Evolutionary conservation across 2,329 filamentous ascomycete genomes (phyloP).

Genomic region (Epichloe gansuensis): DNA sequence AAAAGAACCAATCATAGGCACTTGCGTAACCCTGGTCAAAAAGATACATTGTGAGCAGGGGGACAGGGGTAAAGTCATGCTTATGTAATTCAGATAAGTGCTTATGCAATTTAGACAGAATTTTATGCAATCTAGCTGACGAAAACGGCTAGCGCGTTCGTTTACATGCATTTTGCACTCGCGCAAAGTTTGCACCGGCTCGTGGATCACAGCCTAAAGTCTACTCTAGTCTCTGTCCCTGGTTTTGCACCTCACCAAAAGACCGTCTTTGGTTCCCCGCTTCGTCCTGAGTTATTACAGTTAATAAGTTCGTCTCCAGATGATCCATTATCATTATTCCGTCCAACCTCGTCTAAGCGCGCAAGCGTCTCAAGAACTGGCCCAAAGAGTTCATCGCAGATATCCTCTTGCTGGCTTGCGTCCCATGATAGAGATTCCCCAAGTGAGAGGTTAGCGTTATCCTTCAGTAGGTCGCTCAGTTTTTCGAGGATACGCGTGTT

Average conservation of each 20-base stretch:
- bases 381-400: constrained; percentile 16
- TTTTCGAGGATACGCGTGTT: constrained; percentile 15
- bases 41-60: too few relatives aligned
- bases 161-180: too few relatives aligned
- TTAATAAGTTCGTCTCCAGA: neutral
- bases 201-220: too few relatives aligned
- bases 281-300: constrained; percentile 1
- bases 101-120: too few relatives aligned
- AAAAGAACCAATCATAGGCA: too few relatives aligned
- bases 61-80: too few relatives aligned
- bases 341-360: constrained; percentile 20
- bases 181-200: too few relatives aligned
- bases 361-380: constrained; percentile 18
- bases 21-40: too few relatives aligned
- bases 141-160: too few relatives aligned
- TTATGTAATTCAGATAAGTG: too few relatives aligned
- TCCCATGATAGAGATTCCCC: constrained; percentile 17
- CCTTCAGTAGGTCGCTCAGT: constrained; percentile 10
- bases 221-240: too few relatives aligned
- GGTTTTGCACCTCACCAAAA: constrained; percentile 7
- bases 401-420: constrained; percentile 10
- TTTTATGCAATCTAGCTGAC: too few relatives aligned
- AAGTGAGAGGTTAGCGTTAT: constrained; percentile 16
- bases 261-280: neutral
- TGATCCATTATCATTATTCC: constrained; percentile 16